Percentiles rank a stretch among this genome's conserved stretches.
Conservation (phyloP, 192 early-diverging fungal species). For the Coemansia sp. region DNA sequence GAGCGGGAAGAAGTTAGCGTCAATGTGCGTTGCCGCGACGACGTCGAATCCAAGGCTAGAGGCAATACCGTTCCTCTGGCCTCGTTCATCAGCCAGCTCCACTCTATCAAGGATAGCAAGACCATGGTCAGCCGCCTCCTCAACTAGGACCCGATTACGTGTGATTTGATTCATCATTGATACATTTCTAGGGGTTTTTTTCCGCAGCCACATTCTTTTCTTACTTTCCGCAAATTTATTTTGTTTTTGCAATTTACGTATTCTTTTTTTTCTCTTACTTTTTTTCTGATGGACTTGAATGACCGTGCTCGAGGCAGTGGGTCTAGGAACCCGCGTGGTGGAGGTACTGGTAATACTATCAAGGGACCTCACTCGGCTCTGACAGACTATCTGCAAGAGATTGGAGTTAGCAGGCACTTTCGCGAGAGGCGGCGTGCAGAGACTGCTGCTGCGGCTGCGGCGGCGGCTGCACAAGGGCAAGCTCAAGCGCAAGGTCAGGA, state of each 20-base stretch:
- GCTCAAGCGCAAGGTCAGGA: neutral
- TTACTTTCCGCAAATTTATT: neutral
- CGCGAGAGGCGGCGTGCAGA: constrained; percentile 41
- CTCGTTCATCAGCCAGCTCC: constrained; percentile 70
- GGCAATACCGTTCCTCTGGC: constrained; percentile 77
- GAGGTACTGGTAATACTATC: constrained; percentile 24
- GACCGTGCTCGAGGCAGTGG: constrained; percentile 37
- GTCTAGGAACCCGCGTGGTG: constrained; percentile 1
- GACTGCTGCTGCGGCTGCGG: constrained; percentile 21
- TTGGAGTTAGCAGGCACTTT: constrained; percentile 52
- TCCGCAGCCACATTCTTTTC: neutral
- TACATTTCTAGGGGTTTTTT: neutral
- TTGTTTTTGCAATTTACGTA: neutral
- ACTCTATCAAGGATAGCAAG: constrained; percentile 68
- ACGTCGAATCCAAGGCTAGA: constrained; percentile 79
- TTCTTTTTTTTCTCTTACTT: neutral
- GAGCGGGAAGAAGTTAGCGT: constrained; percentile 78
- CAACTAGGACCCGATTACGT: neutral
- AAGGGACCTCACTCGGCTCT: constrained; percentile 54
- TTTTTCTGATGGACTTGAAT: constrained; percentile 34
- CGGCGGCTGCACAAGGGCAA: neutral
- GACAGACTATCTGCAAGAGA: constrained; percentile 53
- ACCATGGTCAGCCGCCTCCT: constrained; percentile 62
- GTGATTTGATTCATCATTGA: neutral
- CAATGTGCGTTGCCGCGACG: constrained; percentile 90